A percentile compares a stretch with the other conserved stretches of the same genome.
These are phyloP conservation scores for Sphenostylis stenocarpa DNA, from an alignment of 306 rosid species.

Conservation along the genomic window DNA sequence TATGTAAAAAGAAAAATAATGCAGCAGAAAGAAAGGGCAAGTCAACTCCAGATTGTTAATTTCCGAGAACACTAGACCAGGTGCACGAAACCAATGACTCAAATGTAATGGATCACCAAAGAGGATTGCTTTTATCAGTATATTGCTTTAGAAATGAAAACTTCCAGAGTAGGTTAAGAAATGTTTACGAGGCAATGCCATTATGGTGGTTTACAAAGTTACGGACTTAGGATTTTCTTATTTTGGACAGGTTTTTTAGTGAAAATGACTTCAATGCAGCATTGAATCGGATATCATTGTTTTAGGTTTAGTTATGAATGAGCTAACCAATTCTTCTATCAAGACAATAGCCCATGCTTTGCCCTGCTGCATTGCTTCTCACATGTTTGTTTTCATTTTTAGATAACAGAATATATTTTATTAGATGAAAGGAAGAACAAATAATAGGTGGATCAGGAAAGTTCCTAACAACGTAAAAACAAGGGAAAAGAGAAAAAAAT, in stretches of 20 bases:
- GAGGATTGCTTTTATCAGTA: not conserved
- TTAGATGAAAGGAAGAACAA: not conserved
- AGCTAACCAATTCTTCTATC: constrained; percentile 10
- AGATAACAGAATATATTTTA: constrained; percentile 5
- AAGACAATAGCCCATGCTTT: constrained; percentile 1
- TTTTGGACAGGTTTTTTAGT: not conserved
- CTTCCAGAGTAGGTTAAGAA: constrained; percentile 11
- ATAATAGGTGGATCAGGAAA: not conserved
- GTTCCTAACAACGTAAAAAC: not conserved
- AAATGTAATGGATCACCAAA: not conserved
- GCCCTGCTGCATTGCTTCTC: not conserved
- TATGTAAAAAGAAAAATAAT: not conserved
- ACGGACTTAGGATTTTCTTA: not conserved
- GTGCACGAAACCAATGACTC: not conserved
- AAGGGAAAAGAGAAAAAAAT: too few species aligned
- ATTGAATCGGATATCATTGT: not conserved
- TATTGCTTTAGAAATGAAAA: not conserved
- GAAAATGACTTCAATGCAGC: not conserved
- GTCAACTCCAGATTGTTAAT: constrained; percentile 17
- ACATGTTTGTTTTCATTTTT: not conserved
- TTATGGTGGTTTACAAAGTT: not conserved
- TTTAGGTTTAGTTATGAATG: constrained; percentile 6
- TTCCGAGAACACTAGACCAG: not conserved
- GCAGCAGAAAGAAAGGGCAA: not conserved
- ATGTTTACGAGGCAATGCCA: not conserved